Conservation (phyloP, 139 green algal species). For the Edaphochlamys debaryana region DNA sequence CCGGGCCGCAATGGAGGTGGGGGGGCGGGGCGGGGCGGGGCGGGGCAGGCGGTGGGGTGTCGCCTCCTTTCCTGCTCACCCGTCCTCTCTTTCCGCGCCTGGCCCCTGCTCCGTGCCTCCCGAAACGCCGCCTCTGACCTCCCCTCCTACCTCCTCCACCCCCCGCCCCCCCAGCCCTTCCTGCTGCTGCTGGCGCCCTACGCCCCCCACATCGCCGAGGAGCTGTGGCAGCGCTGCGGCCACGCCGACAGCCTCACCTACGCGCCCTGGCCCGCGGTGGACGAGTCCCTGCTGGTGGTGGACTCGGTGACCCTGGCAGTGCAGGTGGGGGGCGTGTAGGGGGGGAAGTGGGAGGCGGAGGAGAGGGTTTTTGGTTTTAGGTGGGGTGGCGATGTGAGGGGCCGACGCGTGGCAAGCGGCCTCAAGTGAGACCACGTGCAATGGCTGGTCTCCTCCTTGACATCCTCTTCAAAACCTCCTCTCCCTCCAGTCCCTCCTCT, state of each 20-base stretch:
- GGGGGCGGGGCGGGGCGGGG: neutral
- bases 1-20: slow-evolving; percentile 40
- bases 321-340: slow-evolving; percentile 62
- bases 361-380: too few relatives aligned
- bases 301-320: slow-evolving; percentile 86
- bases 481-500: too few relatives aligned
- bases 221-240: slow-evolving; percentile 87
- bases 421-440: too few relatives aligned
- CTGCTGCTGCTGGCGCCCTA: slow-evolving; percentile 94
- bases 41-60: neutral
- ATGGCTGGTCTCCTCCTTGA: too few relatives aligned
- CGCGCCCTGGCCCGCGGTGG: slow-evolving; percentile 79
- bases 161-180: slow-evolving; percentile 72
- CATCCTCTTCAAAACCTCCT: too few relatives aligned
- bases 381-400: too few relatives aligned
- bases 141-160: neutral
- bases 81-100: too few relatives aligned
- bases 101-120: too few relatives aligned
- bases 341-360: too few relatives aligned
- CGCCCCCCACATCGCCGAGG: slow-evolving; percentile 95
- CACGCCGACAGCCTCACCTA: slow-evolving; percentile 79
- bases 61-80: too few relatives aligned
- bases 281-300: slow-evolving; percentile 85
- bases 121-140: neutral
- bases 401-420: too few relatives aligned